Evolutionary conservation across 176 grass and related monocot species (phyloP), one percentile per base, ranked within the genome.

Genomic region (Oryza coarctata): DNA sequence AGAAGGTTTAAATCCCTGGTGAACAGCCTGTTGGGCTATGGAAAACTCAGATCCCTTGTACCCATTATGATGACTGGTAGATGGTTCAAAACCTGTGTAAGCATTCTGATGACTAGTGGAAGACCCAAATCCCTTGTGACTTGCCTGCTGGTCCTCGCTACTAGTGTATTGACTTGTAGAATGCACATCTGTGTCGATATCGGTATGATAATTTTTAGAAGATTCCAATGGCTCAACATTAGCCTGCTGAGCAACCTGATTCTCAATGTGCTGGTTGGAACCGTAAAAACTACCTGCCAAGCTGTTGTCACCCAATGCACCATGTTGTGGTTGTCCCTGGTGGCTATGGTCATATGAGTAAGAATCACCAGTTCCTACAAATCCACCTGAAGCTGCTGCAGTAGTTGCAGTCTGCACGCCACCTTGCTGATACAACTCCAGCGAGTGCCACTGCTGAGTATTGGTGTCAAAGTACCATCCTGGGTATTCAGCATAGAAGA

Each of bases 391-490:
- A 68, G 70, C 2, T 80, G 87, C 71, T 33, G 73, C 49, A 43
- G 73, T 32, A 80, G 64, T 52, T 89, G 40, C 45, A 30, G 52
- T 65, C 65, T 90, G 90, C 7, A 35, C 0, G 22, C 43, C 33
- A 45, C 17, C 39, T 80, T 89, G 87, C 26, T 89, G 82, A 74
- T 98, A 98, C 49, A 79, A 88, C 68, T 94, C 90, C 10, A 98
- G 90, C 13, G 82, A 34, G 39, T 84, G 74, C 95, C 95, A 98
- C 63, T 89, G 80, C 68, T 93, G 92, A 13, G 82, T 94, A 73
- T 70, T 94, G 50, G 90, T 91, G 71, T 98, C 95, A 45, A 84
- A 94, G 60, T 94, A 98, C 88, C 88, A 94, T 73, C 90, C 92
- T 32, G 92, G 92, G 71, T 93, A 98, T 65, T 93, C 88, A 71